Evolutionary conservation across 2,329 filamentous ascomycete genomes (phyloP).

Genomic region (Cryphonectria nitschkei): DNA sequence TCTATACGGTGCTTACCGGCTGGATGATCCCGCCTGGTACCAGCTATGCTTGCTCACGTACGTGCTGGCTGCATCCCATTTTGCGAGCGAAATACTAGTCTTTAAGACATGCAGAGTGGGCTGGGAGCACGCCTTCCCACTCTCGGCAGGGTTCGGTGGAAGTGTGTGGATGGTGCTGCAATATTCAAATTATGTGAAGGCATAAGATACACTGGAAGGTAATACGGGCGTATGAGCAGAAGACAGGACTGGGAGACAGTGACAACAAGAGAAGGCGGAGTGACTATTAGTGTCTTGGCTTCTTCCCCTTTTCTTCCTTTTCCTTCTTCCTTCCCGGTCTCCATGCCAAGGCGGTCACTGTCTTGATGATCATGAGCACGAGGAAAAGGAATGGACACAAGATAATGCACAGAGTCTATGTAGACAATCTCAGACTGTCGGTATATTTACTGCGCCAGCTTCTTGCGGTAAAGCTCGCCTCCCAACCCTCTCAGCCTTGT

Average conservation of each 20-base stretch:
- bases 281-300: neutral
- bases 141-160: conserved; percentile 49
- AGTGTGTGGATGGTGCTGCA: conserved; percentile 68
- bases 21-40: conserved; percentile 73
- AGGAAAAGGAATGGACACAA: neutral
- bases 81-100: conserved; percentile 77
- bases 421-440: neutral
- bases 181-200: conserved; percentile 67
- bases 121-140: conserved; percentile 58
- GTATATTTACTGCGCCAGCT: conserved; percentile 40
- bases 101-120: conserved; percentile 75
- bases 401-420: conserved; percentile 5
- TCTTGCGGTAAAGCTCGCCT: conserved; percentile 82
- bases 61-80: conserved; percentile 76
- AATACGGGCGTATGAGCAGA: neutral
- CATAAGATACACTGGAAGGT: neutral
- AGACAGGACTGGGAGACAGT: neutral
- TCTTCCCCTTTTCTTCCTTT: neutral
- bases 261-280: neutral
- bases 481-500: conserved; percentile 74
- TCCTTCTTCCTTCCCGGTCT: too few relatives aligned
- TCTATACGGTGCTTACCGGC: conserved; percentile 82
- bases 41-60: conserved; percentile 84
- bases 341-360: neutral
- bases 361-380: neutral